Evolutionary conservation across 1,139 yeast genomes (phyloP), one percentile per base, ranked within the genome.

Genomic region (Pichia sp.): DNA sequence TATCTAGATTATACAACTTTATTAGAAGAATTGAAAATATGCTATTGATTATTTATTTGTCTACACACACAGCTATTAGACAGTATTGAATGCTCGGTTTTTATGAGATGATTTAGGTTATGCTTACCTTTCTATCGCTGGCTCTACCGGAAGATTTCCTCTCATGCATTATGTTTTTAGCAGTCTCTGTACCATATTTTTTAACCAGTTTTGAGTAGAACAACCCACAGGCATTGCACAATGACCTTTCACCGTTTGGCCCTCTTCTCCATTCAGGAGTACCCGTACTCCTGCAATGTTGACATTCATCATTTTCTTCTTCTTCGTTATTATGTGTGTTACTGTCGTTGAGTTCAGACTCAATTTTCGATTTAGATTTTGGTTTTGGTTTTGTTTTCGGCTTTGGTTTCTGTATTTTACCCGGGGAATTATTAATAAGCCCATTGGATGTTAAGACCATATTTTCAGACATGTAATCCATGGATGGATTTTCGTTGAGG

Each of bases 181-280:
- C 90, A 43, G 71, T 69, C 1, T 69, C 75, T 34, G 81, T 79
- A 3, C 92, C 92, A 53, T 76, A 79, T 49, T 77, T 69, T 60
- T 81, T 81, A 42, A 78, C 76, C 45, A 83, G 67, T 59, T 85
- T 85, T 29, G 92, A 87, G 62, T 82, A 87, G 61, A 77, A 85
- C 42, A 87, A 68, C 0, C 96, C 96, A 65, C 96, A 87, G 0
- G 95, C 95, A 62, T 87, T 87, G 64, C 95, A 87, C 48, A 87
- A 67, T 0, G 95, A 85, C 43, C 94, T 70, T 11, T 83, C 84
- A 0, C 95, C 96, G 50, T 79, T 77, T 2, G 95, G 95, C 0
- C 95, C 95, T 46, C 88, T 72, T 53, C 95, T 71, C 95, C 96
- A 87, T 65, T 87, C 95, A 1, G 95, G 95, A 1, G 96, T 86